Conservation (phyloP, 2,329 filamentous ascomycete species). For the Penicillium sp. region DNA sequence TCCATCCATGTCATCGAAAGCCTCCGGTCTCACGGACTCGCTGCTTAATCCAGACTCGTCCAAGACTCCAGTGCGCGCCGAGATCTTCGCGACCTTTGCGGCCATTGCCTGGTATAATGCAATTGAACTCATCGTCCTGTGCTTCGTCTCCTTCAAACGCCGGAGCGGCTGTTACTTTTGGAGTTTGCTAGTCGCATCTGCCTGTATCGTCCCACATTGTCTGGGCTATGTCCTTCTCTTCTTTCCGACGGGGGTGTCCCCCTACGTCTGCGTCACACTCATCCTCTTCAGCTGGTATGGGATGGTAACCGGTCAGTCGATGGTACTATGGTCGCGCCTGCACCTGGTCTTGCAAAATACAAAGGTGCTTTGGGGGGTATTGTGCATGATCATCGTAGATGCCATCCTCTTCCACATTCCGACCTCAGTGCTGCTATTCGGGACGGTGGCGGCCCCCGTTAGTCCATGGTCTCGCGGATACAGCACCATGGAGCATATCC, state of each 20-base stretch:
- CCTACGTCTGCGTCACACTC: slow-evolving; percentile 40
- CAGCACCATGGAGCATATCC: slow-evolving; percentile 53
- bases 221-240: slow-evolving; percentile 49
- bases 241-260: slow-evolving; percentile 35
- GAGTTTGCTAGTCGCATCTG: slow-evolving; percentile 46
- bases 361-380: slow-evolving; percentile 37
- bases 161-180: slow-evolving; percentile 51
- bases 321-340: slow-evolving; percentile 51
- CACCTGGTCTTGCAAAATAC: slow-evolving; percentile 46
- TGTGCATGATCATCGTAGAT: slow-evolving; percentile 49
- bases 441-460: slow-evolving; percentile 27
- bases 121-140: slow-evolving; percentile 37
- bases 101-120: slow-evolving; percentile 29
- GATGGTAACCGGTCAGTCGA: slow-evolving; percentile 49
- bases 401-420: slow-evolving; percentile 45
- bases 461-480: slow-evolving; percentile 35
- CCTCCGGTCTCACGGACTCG: slow-evolving; percentile 7
- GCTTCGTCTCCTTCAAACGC: slow-evolving; percentile 48
- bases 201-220: slow-evolving; percentile 43
- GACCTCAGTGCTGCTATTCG: slow-evolving; percentile 43
- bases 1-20: slow-evolving; percentile 19
- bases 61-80: slow-evolving; percentile 4
- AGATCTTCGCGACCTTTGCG: slow-evolving; percentile 24
- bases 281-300: slow-evolving; percentile 44
- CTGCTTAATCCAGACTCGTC: slow-evolving; percentile 5